A percentile compares a stretch with the other conserved stretches of the same genome.
Evolutionary conservation across 2,329 filamentous ascomycete species (phyloP).

Genomic region (Aspergillus texensis): DNA sequence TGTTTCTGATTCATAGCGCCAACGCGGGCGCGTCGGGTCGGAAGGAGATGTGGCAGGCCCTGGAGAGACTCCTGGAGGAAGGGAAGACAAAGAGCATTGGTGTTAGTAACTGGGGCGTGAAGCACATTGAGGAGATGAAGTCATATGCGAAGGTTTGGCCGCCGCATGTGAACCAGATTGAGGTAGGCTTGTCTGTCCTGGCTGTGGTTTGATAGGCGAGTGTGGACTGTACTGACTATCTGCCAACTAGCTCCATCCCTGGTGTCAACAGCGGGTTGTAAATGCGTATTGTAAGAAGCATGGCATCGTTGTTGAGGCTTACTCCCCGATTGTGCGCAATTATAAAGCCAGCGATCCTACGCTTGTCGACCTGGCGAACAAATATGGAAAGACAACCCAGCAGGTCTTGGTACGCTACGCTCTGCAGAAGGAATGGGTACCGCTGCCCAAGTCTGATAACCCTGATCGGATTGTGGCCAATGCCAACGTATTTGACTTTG

Average conservation of each 20-base stretch:
- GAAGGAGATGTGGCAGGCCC: slow-evolving; percentile 66
- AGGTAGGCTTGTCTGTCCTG: slow-evolving; percentile 52
- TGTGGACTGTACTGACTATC: neutral
- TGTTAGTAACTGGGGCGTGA: slow-evolving; percentile 71
- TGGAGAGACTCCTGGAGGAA: slow-evolving; percentile 64
- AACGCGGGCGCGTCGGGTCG: slow-evolving; percentile 57
- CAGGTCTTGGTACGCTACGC: slow-evolving; percentile 82
- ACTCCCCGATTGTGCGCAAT: slow-evolving; percentile 63
- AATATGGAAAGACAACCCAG: slow-evolving; percentile 72
- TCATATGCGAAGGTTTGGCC: slow-evolving; percentile 67
- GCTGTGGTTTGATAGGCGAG: neutral
- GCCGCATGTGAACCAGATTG: slow-evolving; percentile 74
- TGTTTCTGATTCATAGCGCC: slow-evolving; percentile 71
- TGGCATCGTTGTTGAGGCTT: slow-evolving; percentile 57
- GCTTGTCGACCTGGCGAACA: slow-evolving; percentile 66
- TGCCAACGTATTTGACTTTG: slow-evolving; percentile 63
- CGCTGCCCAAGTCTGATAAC: slow-evolving; percentile 74
- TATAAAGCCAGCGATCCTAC: slow-evolving; percentile 70
- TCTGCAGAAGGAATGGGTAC: slow-evolving; percentile 75
- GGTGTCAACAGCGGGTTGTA: slow-evolving; percentile 66
- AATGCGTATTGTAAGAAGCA: slow-evolving; percentile 58
- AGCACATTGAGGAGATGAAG: slow-evolving; percentile 70
- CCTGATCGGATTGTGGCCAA: slow-evolving; percentile 69
- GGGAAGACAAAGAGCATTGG: slow-evolving; percentile 68
- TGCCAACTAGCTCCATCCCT: slow-evolving; percentile 66